Evolutionary conservation across 805 yeast genomes (phyloP).

Genomic region (Brettanomyces anomalus): DNA sequence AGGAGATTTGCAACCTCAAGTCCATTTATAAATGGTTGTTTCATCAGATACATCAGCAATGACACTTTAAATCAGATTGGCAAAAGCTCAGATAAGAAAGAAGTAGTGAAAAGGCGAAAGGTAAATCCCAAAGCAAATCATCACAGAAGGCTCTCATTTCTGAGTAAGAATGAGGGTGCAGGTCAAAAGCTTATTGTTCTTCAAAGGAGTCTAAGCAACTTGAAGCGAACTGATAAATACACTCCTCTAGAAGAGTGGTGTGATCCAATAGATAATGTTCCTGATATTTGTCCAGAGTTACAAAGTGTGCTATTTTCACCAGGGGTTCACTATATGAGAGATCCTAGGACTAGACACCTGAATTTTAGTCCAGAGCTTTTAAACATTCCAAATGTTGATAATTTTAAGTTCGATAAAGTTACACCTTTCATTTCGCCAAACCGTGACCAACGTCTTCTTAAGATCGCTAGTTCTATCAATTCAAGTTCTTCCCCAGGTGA

Average conservation of each 20-base stretch:
- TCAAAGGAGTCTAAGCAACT: background rate
- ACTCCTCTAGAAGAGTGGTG: slow-evolving; percentile 12
- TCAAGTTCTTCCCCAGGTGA: slow-evolving; percentile 1
- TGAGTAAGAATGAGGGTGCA: too few relatives aligned
- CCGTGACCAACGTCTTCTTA: slow-evolving; percentile 45
- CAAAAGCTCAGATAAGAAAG: too few relatives aligned
- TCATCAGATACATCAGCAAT: too few relatives aligned
- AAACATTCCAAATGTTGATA: slow-evolving; percentile 50
- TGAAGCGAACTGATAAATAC: slow-evolving; percentile 7
- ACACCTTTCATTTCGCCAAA: slow-evolving; percentile 56
- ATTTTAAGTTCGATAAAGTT: slow-evolving; percentile 54
- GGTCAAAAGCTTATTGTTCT: background rate
- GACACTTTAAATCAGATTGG: too few relatives aligned
- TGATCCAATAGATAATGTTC: slow-evolving; percentile 26
- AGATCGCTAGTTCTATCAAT: slow-evolving; percentile 32
- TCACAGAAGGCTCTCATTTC: too few relatives aligned
- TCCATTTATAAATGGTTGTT: too few relatives aligned
- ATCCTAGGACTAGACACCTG: slow-evolving; percentile 65
- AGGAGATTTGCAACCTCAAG: too few relatives aligned
- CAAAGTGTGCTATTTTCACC: slow-evolving; percentile 73
- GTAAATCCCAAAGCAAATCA: too few relatives aligned
- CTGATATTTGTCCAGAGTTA: slow-evolving; percentile 55
- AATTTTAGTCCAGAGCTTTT: slow-evolving; percentile 59
- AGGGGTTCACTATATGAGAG: slow-evolving; percentile 68
- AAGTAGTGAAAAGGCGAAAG: too few relatives aligned